phyloP scores from a whole-genome alignment of 2,329 filamentous ascomycete species.

The Aspergillus tubingensis region DNA sequence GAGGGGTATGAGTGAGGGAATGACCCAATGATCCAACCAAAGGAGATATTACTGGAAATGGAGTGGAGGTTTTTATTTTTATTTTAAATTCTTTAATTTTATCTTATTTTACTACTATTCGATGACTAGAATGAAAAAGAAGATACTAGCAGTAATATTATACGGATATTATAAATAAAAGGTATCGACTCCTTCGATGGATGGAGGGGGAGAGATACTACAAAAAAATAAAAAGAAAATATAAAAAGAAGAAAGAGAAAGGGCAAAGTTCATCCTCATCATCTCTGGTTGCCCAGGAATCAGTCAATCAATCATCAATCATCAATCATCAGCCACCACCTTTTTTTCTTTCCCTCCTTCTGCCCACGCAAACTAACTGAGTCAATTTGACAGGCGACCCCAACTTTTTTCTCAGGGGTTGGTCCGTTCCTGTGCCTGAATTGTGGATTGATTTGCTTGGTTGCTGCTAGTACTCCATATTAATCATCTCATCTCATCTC shows the following conservation, averaged over 20 bases:
- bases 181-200: no score
- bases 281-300: no score
- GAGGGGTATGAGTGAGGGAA: neutral
- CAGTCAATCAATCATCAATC: neutral
- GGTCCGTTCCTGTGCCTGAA: neutral
- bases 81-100: neutral
- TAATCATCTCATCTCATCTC: no score
- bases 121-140: no score
- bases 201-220: no score
- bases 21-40: neutral
- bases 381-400: neutral
- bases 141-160: no score
- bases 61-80: neutral
- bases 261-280: no score
- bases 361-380: neutral
- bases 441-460: neutral
- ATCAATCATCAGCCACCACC: neutral
- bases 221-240: no score
- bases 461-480: neutral
- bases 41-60: neutral
- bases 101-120: no score
- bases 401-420: neutral
- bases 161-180: no score
- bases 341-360: no score
- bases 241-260: no score